Evolutionary conservation across 2,329 filamentous ascomycete species (phyloP).

Genomic region (Diaporthe eres): DNA sequence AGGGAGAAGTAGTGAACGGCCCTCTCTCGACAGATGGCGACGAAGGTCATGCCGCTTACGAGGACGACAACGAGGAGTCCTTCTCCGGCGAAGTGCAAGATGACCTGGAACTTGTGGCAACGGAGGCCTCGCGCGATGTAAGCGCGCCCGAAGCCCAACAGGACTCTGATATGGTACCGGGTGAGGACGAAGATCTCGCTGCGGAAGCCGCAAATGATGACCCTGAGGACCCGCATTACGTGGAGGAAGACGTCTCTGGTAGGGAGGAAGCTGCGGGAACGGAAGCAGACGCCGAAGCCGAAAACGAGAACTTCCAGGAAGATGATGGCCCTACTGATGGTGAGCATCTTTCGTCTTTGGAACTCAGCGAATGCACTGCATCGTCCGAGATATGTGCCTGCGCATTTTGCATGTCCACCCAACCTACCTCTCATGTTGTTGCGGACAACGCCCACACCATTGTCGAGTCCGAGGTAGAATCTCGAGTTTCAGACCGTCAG

Average conservation of each 20-base stretch:
- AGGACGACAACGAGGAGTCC: neutral
- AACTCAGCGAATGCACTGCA: constrained; percentile 6
- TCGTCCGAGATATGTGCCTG: constrained; percentile 30
- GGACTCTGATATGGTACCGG: neutral
- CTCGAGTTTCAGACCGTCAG: neutral
- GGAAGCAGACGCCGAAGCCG: constrained; percentile 18
- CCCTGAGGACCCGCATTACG: neutral
- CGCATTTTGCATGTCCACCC: constrained; percentile 30
- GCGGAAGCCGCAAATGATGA: neutral
- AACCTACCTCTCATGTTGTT: neutral
- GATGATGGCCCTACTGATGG: constrained; percentile 35
- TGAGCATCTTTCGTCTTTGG: constrained; percentile 35
- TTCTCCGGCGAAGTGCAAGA: constrained; percentile 1
- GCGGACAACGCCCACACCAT: neutral
- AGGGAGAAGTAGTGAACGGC: neutral
- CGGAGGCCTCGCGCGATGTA: neutral
- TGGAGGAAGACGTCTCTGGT: neutral
- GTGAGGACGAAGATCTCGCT: neutral
- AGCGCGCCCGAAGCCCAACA: neutral
- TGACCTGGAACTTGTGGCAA: neutral
- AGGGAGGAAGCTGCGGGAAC: neutral
- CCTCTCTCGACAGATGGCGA: neutral
- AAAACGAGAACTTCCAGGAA: constrained; percentile 11
- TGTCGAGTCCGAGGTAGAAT: neutral
- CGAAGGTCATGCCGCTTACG: neutral